Evolutionary conservation across 2,329 filamentous ascomycete species (phyloP).

Genomic region (Alternaria sp.): DNA sequence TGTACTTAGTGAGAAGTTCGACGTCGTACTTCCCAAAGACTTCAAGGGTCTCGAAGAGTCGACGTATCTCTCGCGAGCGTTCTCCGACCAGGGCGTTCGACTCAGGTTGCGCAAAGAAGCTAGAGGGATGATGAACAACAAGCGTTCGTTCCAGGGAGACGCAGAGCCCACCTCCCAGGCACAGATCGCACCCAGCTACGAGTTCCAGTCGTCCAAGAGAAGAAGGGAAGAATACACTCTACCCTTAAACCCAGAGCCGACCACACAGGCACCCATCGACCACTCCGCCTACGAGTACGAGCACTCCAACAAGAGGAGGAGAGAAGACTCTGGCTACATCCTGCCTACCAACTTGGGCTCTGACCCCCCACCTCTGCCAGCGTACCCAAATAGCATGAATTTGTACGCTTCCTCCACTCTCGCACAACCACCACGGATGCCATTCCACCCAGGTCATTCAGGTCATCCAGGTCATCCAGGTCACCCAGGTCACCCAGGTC

Average conservation of each 20-base stretch:
- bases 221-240: neutral
- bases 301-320: neutral
- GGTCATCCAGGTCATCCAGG: neutral
- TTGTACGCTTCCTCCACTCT: neutral
- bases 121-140: constrained; percentile 50
- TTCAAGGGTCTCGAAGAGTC: constrained; percentile 84
- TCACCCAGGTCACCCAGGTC: neutral
- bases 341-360: neutral
- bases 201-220: neutral
- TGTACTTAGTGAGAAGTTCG: constrained; percentile 71
- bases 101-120: constrained; percentile 84
- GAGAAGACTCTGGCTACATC: neutral
- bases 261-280: neutral
- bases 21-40: constrained; percentile 66
- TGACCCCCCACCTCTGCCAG: neutral
- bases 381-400: neutral
- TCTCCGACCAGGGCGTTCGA: constrained; percentile 86
- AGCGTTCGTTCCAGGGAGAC: constrained; percentile 27
- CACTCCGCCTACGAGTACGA: neutral
- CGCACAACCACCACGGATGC: neutral
- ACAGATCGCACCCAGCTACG: neutral
- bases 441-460: neutral
- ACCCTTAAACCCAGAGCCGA: neutral
- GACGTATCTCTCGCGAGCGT: constrained; percentile 78
- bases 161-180: neutral